Evolutionary conservation across 495 filamentous ascomycete genomes (phyloP), one percentile per base, ranked within the genome.

Genomic region (Podospora sp.): DNA sequence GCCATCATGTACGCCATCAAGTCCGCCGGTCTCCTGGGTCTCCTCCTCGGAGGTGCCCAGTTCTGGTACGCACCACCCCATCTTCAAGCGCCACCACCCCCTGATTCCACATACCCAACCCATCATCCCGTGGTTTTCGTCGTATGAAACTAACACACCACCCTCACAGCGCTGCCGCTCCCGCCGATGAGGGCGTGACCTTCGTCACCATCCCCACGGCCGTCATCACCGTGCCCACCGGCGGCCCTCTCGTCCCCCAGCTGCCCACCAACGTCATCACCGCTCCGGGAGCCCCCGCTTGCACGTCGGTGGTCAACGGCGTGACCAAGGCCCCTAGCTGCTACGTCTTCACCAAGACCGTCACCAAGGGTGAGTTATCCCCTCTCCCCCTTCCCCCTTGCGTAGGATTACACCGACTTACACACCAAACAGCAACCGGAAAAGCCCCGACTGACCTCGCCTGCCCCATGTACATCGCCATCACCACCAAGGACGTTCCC

Each of bases 261-360:
- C 18, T 61, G 26, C 60, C 60, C n/a, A 62, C 33, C 0, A 35
- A 18, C 9, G 7, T 46, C 36, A 25, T 21, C 60, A 50, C 20
- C 18, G 18, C 12, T n/a, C 60, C 60, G 20, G 35, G 20, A 25
- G 56, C 2, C n/a, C 24, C 56, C n/a, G 56, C 20, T 14, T 59
- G 56, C 56, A 29, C 56, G 26, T 29, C 56, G 1, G 56, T 33
- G 2, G 24, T 33, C 4, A 26, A 26, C n/a, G 53, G 53, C n/a
- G 25, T 26, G n/a, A 57, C 25, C 26, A 24, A 57, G 22, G 14
- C n/a, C 36, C 57, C 57, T 22, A 56, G 49, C 7, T 76, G 74
- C 70, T 72, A 65, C 65, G 72, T 72, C 0, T 57, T 66, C 49
- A 73, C 71, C 3, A 65, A 56, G 24, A 68, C 64, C 12, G 58